A percentile compares a stretch with the other conserved stretches of the same genome.
Evolutionary conservation across 768 basidiomycete species (phyloP).

Genomic region (Lentinula lateritia): DNA sequence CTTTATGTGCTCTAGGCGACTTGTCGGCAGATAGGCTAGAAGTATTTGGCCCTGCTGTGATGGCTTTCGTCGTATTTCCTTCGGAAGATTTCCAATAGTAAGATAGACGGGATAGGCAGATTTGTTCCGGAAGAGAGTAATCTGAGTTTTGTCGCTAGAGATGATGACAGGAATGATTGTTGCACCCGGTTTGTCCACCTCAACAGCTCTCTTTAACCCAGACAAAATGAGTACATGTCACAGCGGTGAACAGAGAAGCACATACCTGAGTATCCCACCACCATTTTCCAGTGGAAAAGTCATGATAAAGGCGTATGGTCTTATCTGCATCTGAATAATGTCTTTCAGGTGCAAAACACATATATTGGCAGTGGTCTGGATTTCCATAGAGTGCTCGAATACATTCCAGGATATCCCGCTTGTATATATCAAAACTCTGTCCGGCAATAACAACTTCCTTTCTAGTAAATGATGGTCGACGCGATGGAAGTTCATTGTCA

Average conservation of each 20-base stretch:
- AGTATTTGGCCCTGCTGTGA: slow-evolving; percentile 18
- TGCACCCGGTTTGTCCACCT: too few relatives aligned
- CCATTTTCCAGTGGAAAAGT: slow-evolving; percentile 46
- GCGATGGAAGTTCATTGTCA: slow-evolving; percentile 18
- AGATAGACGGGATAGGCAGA: too few relatives aligned
- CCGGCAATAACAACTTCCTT: slow-evolving; percentile 21
- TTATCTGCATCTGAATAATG: slow-evolving; percentile 27
- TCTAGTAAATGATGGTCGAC: slow-evolving; percentile 19
- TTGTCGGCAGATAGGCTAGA: slow-evolving; percentile 24
- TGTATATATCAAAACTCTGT: slow-evolving; percentile 24
- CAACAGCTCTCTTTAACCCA: not conserved
- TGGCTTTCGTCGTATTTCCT: too few relatives aligned
- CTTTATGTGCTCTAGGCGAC: slow-evolving; percentile 9
- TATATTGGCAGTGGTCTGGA: slow-evolving; percentile 22
- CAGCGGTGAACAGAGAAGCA: slow-evolving; percentile 1
- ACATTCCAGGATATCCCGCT: slow-evolving; percentile 29
- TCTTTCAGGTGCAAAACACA: slow-evolving; percentile 28
- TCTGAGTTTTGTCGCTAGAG: too few relatives aligned
- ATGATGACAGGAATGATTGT: too few relatives aligned
- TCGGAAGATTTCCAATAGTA: too few relatives aligned
- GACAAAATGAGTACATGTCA: too few relatives aligned
- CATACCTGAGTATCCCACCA: slow-evolving; percentile 47
- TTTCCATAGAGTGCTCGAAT: slow-evolving; percentile 28
- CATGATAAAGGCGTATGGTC: slow-evolving; percentile 25
- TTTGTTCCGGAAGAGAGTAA: too few relatives aligned